Evolutionary conservation across 75 land plant species (phyloP), one percentile per base, ranked within the genome.

Genomic region (Pinus taeda): DNA sequence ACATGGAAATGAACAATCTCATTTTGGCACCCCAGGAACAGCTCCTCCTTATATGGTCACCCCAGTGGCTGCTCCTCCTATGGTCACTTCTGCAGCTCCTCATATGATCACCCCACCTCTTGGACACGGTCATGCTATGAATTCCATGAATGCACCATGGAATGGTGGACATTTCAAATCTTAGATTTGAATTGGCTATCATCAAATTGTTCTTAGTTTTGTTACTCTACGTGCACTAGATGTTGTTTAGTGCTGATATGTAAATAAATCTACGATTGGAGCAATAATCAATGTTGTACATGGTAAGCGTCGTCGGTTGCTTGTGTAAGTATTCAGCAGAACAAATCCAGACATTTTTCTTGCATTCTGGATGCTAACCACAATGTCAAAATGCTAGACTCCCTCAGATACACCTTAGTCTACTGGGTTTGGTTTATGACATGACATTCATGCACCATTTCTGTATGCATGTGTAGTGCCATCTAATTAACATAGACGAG

Each of bases 1-100:
- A 42, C 72, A 69, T 69, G 72, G 72, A 42, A 69, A 42, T 20
- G 72, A 69, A 39, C 72, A 69, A 69, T 12, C 72, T 39, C 72
- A 69, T 12, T 42, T 42, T 4, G 55, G 72, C 24, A 42, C 49
- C 49, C 36, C 72, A 69, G 72, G 49, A 69, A 33, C 33, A 33
- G 33, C 33, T 33, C 33, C 33, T 33, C 33, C 33, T 33, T 33
- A 33, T 33, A 33, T 33, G 33, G 33, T 33, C 33, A 33, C 33
- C 33, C 33, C 33, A 33, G 72, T 11, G 12, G 12, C 55, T 49
- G 55, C 12, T 49, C 12, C 55, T 49, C 11, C 9, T 49, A 49
- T 9, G 12, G 11, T 49, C 55, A 9, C 55, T 11, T 11, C 12
- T 9, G 55, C 55, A 2, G 55, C 33, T 39, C 18, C 22, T 69